Evolutionary conservation across 306 rosid genomes (phyloP).

Genomic region (Fagus crenata): DNA sequence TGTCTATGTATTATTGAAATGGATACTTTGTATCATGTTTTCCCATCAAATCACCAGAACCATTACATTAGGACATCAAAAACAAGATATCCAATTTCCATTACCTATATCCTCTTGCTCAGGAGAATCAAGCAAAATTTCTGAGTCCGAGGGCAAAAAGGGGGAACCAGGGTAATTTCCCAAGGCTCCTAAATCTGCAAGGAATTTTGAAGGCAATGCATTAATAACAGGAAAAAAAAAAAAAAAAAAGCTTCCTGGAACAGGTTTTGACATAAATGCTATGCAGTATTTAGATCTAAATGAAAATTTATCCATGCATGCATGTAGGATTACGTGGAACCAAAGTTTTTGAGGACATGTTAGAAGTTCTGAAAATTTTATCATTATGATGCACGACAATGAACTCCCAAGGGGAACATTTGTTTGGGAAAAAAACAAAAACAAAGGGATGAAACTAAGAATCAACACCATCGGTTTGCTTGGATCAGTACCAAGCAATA

Average conservation of each 20-base stretch:
- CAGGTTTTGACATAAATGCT: neutral
- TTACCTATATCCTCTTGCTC: conserved; percentile 95
- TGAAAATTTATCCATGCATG: neutral
- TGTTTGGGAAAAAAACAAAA: too few species aligned
- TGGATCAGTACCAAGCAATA: too few species aligned
- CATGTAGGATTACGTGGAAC: neutral
- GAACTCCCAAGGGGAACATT: too few species aligned
- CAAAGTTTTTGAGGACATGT: too few species aligned
- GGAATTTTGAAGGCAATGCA: conserved; percentile 14
- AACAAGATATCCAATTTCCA: neutral
- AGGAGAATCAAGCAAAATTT: conserved; percentile 85
- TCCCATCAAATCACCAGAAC: conserved; percentile 12
- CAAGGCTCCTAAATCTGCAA: conserved; percentile 91
- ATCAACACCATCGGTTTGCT: too few species aligned
- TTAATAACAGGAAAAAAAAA: neutral
- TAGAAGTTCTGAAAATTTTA: too few species aligned
- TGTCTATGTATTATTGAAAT: neutral
- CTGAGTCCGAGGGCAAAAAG: conserved; percentile 90
- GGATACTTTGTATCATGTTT: conserved; percentile 3
- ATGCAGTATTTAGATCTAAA: neutral
- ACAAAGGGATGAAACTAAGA: too few species aligned
- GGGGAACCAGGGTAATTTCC: conserved; percentile 96
- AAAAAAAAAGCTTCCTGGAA: neutral
- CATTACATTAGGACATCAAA: neutral
- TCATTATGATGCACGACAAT: neutral